phyloP scores from a whole-genome alignment of 2,329 filamentous ascomycete species.

The Tolypocladium tropicale region DNA sequence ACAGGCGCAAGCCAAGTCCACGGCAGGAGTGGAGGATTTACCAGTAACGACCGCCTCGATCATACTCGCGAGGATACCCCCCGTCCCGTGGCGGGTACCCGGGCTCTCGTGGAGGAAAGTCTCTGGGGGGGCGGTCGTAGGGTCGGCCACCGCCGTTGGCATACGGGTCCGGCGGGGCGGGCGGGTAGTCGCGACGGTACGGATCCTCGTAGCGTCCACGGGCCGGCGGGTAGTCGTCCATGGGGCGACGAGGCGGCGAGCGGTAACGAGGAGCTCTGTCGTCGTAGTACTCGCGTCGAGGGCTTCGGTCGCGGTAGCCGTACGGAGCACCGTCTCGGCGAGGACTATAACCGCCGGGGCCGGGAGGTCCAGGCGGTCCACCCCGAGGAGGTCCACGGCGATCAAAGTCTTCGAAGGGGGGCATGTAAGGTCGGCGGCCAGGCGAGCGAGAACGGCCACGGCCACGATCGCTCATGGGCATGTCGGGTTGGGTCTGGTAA shows the following conservation, averaged over 20 bases:
- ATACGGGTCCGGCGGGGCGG: constrained; percentile 54
- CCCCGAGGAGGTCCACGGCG: constrained; percentile 67
- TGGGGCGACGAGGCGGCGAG: constrained; percentile 66
- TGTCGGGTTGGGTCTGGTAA: constrained; percentile 79
- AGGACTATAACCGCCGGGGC: constrained; percentile 68
- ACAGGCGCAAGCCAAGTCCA: constrained; percentile 4
- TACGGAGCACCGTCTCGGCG: constrained; percentile 55
- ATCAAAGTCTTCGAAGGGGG: constrained; percentile 69
- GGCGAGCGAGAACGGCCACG: constrained; percentile 78
- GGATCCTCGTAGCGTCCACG: constrained; percentile 66
- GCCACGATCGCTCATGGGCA: constrained; percentile 55
- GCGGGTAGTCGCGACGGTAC: constrained; percentile 60
- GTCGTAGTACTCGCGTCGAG: constrained; percentile 79
- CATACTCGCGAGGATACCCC: constrained; percentile 38
- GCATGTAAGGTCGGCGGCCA: constrained; percentile 52
- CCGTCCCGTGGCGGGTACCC: constrained; percentile 27
- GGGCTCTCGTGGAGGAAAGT: constrained; percentile 35
- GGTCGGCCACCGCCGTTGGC: constrained; percentile 39
- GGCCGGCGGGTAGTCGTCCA: constrained; percentile 67
- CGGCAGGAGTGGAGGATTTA: constrained; percentile 19
- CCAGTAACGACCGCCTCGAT: constrained; percentile 40
- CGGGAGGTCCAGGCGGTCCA: constrained; percentile 25
- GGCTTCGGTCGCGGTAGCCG: constrained; percentile 81
- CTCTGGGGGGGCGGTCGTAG: constrained; percentile 46
- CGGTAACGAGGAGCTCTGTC: constrained; percentile 67